Evolutionary conservation across 306 rosid genomes (phyloP).

Genomic region (Cucumis melo): DNA sequence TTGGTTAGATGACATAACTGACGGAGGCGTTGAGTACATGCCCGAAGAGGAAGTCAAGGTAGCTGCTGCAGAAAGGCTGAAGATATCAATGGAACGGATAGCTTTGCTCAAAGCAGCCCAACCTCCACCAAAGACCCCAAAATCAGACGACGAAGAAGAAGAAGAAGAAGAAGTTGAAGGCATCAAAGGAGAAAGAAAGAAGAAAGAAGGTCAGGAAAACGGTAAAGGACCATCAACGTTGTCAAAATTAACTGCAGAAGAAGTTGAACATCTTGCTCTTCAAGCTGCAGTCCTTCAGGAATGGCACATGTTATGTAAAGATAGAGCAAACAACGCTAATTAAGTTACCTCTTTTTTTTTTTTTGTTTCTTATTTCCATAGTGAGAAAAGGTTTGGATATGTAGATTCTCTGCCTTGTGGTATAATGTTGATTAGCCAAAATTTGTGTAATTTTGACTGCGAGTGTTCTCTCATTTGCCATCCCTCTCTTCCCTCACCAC

Average conservation of each 20-base stretch:
- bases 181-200: conserved; percentile 24
- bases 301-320: conserved; percentile 89
- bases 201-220: conserved; percentile 43
- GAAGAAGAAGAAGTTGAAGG: background rate
- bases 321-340: conserved; percentile 57
- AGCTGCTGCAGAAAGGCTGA: conserved; percentile 87
- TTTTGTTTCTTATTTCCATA: background rate
- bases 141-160: conserved; percentile 37
- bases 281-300: conserved; percentile 95
- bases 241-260: conserved; percentile 84
- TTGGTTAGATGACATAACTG: conserved; percentile 94
- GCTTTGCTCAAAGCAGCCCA: conserved; percentile 90
- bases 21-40: conserved; percentile 97
- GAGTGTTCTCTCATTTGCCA: background rate
- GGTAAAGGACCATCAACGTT: conserved; percentile 85
- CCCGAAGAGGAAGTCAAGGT: conserved; percentile 94
- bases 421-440: background rate
- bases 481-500: background rate
- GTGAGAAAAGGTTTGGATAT: background rate
- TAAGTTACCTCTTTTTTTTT: background rate
- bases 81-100: conserved; percentile 88
- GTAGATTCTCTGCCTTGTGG: background rate
- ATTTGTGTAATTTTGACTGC: background rate
- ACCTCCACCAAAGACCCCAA: conserved; percentile 59
- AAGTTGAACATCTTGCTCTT: conserved; percentile 95